Evolutionary conservation across 768 basidiomycete genomes (phyloP).

Genomic region (Lentinus brumalis): DNA sequence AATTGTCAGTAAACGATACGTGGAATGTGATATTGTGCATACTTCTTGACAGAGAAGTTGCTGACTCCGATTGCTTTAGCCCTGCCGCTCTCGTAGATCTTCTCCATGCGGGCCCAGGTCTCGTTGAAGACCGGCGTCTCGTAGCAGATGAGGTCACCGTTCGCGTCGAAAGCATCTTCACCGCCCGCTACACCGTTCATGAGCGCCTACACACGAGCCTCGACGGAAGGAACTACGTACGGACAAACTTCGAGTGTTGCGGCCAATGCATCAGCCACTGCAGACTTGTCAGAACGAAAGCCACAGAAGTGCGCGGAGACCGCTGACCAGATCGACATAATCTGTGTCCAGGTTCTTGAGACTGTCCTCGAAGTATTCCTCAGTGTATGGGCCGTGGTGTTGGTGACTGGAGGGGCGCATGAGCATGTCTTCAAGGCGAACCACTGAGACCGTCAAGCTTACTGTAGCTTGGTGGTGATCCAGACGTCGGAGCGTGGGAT

Average conservation of each 20-base stretch:
- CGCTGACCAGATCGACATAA: slow-evolving; percentile 33
- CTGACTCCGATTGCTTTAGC: slow-evolving; percentile 57
- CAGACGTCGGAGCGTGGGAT: slow-evolving; percentile 67
- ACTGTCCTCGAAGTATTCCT: slow-evolving; percentile 32
- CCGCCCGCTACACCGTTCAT: slow-evolving; percentile 19
- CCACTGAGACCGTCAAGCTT: background rate
- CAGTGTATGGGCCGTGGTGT: slow-evolving; percentile 33
- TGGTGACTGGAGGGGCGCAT: slow-evolving; percentile 34
- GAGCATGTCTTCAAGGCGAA: background rate
- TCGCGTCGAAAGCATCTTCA: slow-evolving; percentile 32
- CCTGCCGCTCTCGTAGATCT: slow-evolving; percentile 46
- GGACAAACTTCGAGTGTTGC: slow-evolving; percentile 36
- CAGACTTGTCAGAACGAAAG: background rate
- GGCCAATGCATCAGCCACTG: slow-evolving; percentile 58
- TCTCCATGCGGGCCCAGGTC: slow-evolving; percentile 54
- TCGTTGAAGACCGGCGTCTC: slow-evolving; percentile 36
- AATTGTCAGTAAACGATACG: background rate
- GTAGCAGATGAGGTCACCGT: slow-evolving; percentile 37
- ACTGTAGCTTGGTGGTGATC: slow-evolving; percentile 60
- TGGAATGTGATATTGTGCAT: slow-evolving; percentile 16
- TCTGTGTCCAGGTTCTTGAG: slow-evolving; percentile 31
- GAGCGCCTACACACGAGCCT: background rate
- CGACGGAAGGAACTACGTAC: slow-evolving; percentile 20
- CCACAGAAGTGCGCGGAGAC: background rate
- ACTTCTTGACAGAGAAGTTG: slow-evolving; percentile 63